Evolutionary conservation across 768 basidiomycete genomes (phyloP), one percentile per base, ranked within the genome.

Genomic region (Cystofilobasidium capitatum): DNA sequence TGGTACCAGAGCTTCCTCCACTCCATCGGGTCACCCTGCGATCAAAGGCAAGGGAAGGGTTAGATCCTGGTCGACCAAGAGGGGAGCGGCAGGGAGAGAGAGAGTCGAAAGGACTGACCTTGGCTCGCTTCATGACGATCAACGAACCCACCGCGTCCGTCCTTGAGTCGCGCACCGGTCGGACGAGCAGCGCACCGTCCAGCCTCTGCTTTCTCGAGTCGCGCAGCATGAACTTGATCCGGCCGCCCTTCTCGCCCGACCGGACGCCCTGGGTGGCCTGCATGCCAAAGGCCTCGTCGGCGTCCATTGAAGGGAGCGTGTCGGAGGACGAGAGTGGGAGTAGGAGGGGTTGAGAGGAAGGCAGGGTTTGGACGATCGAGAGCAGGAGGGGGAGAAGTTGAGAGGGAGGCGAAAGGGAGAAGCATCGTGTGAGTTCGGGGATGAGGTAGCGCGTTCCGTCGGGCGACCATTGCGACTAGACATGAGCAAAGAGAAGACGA

Each of bases 141-240:
- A 60, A 36, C 17, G 61, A 58, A 29, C 67, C 55, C 16, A 57
- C 26, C 10, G 36, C 47, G 10, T 35, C 49, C 29, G 55, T 22
- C 5, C 40, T 26, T 26, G 22, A 12, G 16, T 39, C 57, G 4
- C 31, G 0, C 2, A 49, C 42, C 6, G 57, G 45, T 26, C 24
- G 14, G 42, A 69, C 57, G 8, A 63, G 24, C 55, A 69, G 39
- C 54, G 62, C 39, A 10, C 67, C 67, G 37, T 69, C 55, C 39
- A 69, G 35, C 54, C 47, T 16, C 55, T 69, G 67, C 36, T 63
- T 63, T 33, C 67, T 57, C 54, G 62, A 37, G 29, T 69, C 67
- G 29, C 39, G 26, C 45, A 64, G 22, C 29, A 47, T 0, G 45
- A 69, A 69, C 62, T 69, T 69, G 67, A 69, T 69, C 42, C 55